Evolutionary conservation across 768 basidiomycete genomes (phyloP).

Genomic region (Astraeus odoratus): DNA sequence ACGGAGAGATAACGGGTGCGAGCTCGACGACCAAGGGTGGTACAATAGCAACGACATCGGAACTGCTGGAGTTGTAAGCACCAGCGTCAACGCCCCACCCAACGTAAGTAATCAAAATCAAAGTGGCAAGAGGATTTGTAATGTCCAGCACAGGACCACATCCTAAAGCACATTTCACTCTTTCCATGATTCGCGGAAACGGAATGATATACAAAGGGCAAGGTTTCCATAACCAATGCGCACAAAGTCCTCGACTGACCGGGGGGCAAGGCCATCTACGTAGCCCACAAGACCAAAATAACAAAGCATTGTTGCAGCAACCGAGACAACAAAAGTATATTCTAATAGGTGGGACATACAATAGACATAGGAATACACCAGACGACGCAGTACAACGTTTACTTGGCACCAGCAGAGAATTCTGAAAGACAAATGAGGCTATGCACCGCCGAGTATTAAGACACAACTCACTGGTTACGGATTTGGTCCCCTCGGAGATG

Average conservation of each 20-base stretch:
- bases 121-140: constrained; percentile 4
- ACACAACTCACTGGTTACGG: constrained; percentile 53
- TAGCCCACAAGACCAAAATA: too few species aligned
- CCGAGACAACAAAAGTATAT: constrained; percentile 18
- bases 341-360: constrained; percentile 26
- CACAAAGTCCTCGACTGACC: too few species aligned
- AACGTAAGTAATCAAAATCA: too few species aligned
- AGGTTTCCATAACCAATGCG: too few species aligned
- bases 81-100: constrained; percentile 31
- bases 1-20: too few species aligned
- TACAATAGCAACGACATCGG: neutral
- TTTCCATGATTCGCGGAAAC: too few species aligned
- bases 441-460: neutral
- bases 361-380: constrained; percentile 29
- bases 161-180: too few species aligned
- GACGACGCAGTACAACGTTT: constrained; percentile 20
- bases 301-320: too few species aligned
- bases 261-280: too few species aligned
- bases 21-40: neutral
- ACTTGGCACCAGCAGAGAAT: constrained; percentile 57
- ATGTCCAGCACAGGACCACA: too few species aligned
- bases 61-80: constrained; percentile 25
- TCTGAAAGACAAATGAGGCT: constrained; percentile 28
- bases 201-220: too few species aligned
- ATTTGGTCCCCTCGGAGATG: constrained; percentile 79